Evolutionary conservation across 352 stramenopile species (phyloP).

Genomic region (Globisporangium recalcitrans): DNA sequence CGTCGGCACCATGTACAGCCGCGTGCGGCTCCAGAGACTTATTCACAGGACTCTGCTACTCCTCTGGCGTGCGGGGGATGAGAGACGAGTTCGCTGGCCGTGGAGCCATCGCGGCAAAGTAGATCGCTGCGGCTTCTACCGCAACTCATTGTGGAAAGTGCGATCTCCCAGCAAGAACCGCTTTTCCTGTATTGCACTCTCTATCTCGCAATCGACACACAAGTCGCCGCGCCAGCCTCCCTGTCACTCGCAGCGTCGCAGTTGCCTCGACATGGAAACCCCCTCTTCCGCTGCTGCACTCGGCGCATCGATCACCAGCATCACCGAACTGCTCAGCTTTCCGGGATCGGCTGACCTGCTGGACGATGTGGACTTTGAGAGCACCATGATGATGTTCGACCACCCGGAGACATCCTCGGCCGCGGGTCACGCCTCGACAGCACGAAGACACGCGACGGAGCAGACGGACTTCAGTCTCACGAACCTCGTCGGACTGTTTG

Average conservation of each 20-base stretch:
- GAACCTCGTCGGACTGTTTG: slow-evolving; percentile 44
- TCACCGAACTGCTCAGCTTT: slow-evolving; percentile 44
- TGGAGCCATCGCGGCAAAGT: no score
- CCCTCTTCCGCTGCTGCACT: not conserved
- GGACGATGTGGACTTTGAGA: slow-evolving; percentile 60
- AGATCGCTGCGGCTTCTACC: not conserved
- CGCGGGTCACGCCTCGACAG: not conserved
- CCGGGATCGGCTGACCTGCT: slow-evolving; percentile 39
- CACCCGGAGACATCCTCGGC: slow-evolving; percentile 6
- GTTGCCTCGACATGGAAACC: slow-evolving; percentile 1
- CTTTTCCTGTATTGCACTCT: not conserved
- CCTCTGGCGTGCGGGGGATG: no score
- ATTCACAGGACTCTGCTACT: no score
- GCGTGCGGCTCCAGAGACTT: no score
- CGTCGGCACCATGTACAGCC: slow-evolving; percentile 50
- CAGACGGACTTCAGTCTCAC: slow-evolving; percentile 39
- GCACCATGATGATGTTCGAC: slow-evolving; percentile 63
- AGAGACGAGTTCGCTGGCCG: no score
- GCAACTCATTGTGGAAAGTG: slow-evolving; percentile 1
- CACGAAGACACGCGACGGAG: slow-evolving; percentile 28
- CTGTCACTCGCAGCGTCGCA: no score
- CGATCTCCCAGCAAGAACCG: not conserved
- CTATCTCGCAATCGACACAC: no score
- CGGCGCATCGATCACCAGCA: slow-evolving; percentile 17
- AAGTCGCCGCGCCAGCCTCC: no score